A percentile compares a stretch with the other conserved stretches of the same genome.
These are phyloP conservation scores for Penicillium psychrosexuale DNA, from an alignment of 2,329 filamentous ascomycete genomes.

Conservation along the genomic window DNA sequence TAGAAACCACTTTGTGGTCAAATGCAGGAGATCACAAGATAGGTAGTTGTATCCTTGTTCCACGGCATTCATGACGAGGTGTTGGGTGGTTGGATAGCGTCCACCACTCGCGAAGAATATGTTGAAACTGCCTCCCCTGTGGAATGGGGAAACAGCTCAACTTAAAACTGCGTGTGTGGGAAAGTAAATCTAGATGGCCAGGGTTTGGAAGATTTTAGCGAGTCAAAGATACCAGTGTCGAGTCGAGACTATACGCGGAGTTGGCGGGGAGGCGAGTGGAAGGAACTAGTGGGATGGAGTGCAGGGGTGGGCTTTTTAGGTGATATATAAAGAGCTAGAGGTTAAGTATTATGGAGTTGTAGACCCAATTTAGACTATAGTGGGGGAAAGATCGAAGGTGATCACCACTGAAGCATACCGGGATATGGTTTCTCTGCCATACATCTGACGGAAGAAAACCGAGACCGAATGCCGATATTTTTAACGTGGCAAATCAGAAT, in stretches of 20 bases:
- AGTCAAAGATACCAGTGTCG: neutral
- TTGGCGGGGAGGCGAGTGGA: conserved; percentile 1
- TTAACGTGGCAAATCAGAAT: neutral
- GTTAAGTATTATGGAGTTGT: neutral
- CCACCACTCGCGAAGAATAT: neutral
- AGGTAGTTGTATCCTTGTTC: neutral
- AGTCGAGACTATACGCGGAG: neutral
- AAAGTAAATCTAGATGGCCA: neutral
- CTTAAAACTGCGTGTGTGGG: conserved; percentile 4
- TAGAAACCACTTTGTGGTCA: neutral
- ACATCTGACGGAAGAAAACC: neutral
- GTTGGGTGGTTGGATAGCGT: conserved; percentile 1
- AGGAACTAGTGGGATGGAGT: neutral
- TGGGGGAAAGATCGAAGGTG: neutral
- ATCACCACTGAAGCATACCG: neutral
- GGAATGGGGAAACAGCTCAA: neutral
- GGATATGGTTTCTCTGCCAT: neutral
- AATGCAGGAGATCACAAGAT: neutral
- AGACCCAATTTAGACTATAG: neutral
- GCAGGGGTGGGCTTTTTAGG: neutral
- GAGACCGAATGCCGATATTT: neutral
- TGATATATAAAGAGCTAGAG: neutral
- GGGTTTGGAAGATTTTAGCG: neutral
- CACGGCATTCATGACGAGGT: neutral
- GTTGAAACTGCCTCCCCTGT: conserved; percentile 3